Base-by-base conservation (phyloP, 1,139 yeast species). In the Hyphopichia pseudoburtonii region DNA sequence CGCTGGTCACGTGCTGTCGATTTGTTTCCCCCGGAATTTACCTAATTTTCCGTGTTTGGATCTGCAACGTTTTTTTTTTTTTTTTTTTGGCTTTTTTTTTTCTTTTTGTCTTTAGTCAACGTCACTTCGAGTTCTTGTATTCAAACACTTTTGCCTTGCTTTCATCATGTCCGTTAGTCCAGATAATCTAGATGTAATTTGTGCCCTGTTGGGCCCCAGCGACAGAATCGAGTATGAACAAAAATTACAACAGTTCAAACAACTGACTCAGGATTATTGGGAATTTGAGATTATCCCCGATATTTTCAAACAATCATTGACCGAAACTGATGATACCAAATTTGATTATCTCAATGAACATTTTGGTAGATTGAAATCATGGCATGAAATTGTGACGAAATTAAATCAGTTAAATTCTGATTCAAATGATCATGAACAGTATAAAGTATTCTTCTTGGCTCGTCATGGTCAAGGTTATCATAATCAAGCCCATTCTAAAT, bases 401-500 rank as follows among this genome's bases (percentile, higher is more conserved):
- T 46, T 71, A 18, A 46, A 54, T 8, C 40, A 48, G 4, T 54
- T 73, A 40, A 73, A 73, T 43, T 40, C 40, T 1, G 32, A 42
- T 7, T 50, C 64, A 17, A 34, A 31, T 2, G 51, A 56, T 24
- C 39, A 49, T 32, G 64, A 51, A 15, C 42, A 43, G 8, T 73
- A 70, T 51, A 71, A 71, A 48, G 42, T 71, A 17, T 52, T 70
- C 33, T 63, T 66, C 42, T 55, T 70, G 30, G 73, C 74, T 14
- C 63, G 77, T 42, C 77, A 71, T 39, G 76, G 76, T 3, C 73
- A 70, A 46, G 76, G 76, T 3, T 69, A 44, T 48, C 77, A 71
- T 48, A 71, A 71, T 47, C 47, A 69, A 42, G 76, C 73, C 30
- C 72, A 70, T 44, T 37, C 58, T 14, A 56, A 60, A 40, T 70